Base-by-base conservation (phyloP, 1,139 yeast species). In the Blastobotrys arbuscula region DNA sequence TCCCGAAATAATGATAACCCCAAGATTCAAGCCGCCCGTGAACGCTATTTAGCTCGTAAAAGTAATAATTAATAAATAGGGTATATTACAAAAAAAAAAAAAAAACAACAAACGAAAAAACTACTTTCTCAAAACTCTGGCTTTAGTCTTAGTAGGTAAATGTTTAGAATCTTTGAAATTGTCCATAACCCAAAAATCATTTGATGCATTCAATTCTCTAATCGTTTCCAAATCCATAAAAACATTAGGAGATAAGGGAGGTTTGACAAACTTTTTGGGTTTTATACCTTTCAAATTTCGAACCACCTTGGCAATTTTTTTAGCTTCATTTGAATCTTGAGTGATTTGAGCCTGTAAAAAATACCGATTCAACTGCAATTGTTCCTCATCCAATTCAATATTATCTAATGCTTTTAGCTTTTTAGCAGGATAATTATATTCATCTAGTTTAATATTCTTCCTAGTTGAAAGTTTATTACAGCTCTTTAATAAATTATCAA, bases 401-500 rank as follows among this genome's bases (percentile, higher is more conserved):
- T n/a, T n/a, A n/a, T n/a, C n/a, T n/a, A n/a, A n/a, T n/a, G n/a
- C n/a, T n/a, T n/a, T n/a, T n/a, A n/a, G n/a, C n/a, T n/a, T 21
- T 15, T 6, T 16, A 8, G n/a, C 34, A 30, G 33, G 39, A 18
- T 45, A 45, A 19, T 38, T 31, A 16, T 23, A 44, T 5, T 36
- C 38, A 6, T 3, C 1, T n/a, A 37, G 2, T 9, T 40, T 44
- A 37, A 39, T 44, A 4, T 28, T 30, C 23, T 26, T 26, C 5
- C 18, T 26, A 12, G 39, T 21, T n/a, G 30, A 16, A 4, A 36
- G 26, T 20, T 37, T 38, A 2, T 21, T 16, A 33, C 40, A 39
- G n/a, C 12, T 24, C 8, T 41, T 41, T 26, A 86, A 62, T 33
- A 92, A 65, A 42, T 71, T 60, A 20, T 56, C 59, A 28, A 94